Percentiles rank a stretch among this genome's conserved stretches.
Conservation (phyloP, 805 yeast genomes). For the Ogataea nonfermentans region DNA sequence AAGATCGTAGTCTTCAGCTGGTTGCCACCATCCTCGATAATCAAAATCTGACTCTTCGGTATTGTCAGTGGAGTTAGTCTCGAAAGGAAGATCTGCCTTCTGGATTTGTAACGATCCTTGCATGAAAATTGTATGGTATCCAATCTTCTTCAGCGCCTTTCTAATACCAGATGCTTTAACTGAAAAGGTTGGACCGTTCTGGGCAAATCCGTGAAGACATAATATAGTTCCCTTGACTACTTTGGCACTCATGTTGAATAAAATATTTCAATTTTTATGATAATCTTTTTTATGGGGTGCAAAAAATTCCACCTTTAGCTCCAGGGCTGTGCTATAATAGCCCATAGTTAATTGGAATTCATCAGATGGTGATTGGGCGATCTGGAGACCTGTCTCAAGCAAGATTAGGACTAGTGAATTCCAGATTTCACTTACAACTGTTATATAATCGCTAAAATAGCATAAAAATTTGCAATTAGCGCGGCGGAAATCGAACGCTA, state of each 20-base stretch:
- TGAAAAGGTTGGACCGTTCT: slow-evolving; percentile 78
- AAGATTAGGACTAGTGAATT: background rate
- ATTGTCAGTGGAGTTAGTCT: slow-evolving; percentile 35
- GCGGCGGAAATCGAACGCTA: too few species aligned
- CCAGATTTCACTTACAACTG: too few species aligned
- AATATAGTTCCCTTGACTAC: slow-evolving; percentile 50
- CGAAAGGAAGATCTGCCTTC: slow-evolving; percentile 73
- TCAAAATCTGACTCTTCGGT: slow-evolving; percentile 25
- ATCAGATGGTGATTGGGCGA: slow-evolving; percentile 3
- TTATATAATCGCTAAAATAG: too few species aligned
- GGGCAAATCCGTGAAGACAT: slow-evolving; percentile 91
- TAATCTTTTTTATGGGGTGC: slow-evolving; percentile 4
- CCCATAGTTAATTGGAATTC: background rate
- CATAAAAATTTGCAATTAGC: too few species aligned
- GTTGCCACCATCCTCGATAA: slow-evolving; percentile 73
- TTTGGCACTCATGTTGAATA: slow-evolving; percentile 25
- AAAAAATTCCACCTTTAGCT: background rate
- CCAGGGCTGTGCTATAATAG: slow-evolving; percentile 1
- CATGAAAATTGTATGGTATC: slow-evolving; percentile 70
- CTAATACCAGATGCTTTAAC: slow-evolving; percentile 88
- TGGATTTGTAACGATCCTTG: slow-evolving; percentile 73
- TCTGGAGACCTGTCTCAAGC: background rate
- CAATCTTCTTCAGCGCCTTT: slow-evolving; percentile 61
- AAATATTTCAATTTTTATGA: background rate
- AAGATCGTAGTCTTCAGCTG: slow-evolving; percentile 36